Evolutionary conservation across 2,329 filamentous ascomycete species (phyloP), one percentile per base, ranked within the genome.

Genomic region (Monosporascus sp.): DNA sequence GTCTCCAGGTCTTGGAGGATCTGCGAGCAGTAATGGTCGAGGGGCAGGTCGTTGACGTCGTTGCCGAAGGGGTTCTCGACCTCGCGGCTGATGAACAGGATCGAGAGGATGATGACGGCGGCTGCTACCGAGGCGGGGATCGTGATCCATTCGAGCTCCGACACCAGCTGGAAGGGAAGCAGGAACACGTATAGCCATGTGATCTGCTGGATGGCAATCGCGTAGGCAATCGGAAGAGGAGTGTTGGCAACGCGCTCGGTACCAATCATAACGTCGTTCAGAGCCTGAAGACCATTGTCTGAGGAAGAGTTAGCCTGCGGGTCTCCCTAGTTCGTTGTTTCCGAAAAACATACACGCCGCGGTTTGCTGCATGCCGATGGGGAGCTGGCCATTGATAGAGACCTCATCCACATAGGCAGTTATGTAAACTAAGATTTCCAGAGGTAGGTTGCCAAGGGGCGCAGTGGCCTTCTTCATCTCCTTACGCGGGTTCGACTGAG

Each of bases 61-160:
- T 85, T 78, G 53, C 89, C 89, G 68, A 94, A 94, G 6, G 89
- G 89, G 64, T 94, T 91, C 70, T 94, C 89, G 58, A 94, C 88
- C 70, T 94, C 89, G 58, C 84, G 83, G 40, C 89, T 89, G 63
- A 93, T 93, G 58, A 80, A 74, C 35, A 79, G 73, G 46, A 94
- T 82, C 24, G 88, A 88, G 55, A 94, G 81, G 67, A 94, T 93
- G 60, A 94, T 93, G 70, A 93, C 93, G 3, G 87, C 85, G 3
- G 86, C 86, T 4, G 76, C 78, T 17, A 92, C 74, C 45, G 85
- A 87, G 37, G 85, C 89, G 0, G 89, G 89, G 58, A 94, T 92
- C 14, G 89, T 86, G 58, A 91, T 78, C 86, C 87, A 94, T 7
- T 71, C 62, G 1, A 95, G 80, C 3, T 71, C 68, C 0, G 69